Percentiles rank a stretch among this genome's conserved stretches.
Conservation (phyloP, 305 asterid species). For the Euphrasia arctica region DNA sequence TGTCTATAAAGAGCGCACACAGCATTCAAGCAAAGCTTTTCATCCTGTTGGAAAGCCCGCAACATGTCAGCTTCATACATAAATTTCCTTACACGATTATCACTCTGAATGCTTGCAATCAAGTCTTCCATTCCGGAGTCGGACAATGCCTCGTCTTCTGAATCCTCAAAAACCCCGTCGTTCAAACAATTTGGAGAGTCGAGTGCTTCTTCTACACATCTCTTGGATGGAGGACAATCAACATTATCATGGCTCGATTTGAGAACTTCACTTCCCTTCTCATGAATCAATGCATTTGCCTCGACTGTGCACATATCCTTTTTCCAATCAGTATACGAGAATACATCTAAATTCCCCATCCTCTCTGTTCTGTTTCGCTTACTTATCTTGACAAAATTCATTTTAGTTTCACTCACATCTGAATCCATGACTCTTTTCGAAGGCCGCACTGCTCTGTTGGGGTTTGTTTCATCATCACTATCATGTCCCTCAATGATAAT, state of each 20-base stretch:
- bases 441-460: constrained; percentile 3
- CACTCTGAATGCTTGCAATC: background rate
- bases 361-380: background rate
- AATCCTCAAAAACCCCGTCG: background rate
- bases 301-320: background rate
- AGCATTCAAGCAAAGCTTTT: constrained; percentile 40
- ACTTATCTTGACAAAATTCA: background rate
- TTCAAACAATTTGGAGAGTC: background rate
- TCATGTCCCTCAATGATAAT: background rate
- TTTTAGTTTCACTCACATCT: background rate
- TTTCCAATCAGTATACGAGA: background rate
- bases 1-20: constrained; percentile 44
- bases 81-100: background rate
- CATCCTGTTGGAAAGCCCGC: constrained; percentile 27
- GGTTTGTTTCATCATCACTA: constrained; percentile 31
- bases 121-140: background rate
- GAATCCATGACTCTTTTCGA: background rate
- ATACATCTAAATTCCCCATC: background rate
- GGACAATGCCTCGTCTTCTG: background rate
- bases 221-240: background rate
- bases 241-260: constrained; percentile 18
- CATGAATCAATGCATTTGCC: background rate
- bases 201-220: constrained; percentile 18
- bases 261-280: constrained; percentile 2
- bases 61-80: constrained; percentile 28